These are phyloP conservation scores for Psilocybe sp. DNA, from an alignment of 768 basidiomycete genomes.

Conservation along the genomic window DNA sequence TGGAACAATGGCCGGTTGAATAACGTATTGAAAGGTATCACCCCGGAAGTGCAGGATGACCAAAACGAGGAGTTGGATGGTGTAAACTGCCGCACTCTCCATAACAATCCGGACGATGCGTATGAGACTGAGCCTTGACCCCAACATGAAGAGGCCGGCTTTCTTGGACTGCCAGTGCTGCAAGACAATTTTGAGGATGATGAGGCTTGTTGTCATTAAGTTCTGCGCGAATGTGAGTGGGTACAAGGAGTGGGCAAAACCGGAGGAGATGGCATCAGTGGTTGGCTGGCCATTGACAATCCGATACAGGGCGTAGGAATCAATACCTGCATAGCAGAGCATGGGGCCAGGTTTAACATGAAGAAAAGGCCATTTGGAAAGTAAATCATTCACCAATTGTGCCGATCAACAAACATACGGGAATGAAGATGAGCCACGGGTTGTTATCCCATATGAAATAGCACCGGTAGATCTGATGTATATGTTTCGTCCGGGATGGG, in stretches of 20 bases:
- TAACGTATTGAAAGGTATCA: slow-evolving; percentile 15
- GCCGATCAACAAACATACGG: slow-evolving; percentile 18
- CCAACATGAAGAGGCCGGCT: slow-evolving; percentile 14
- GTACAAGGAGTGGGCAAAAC: slow-evolving; percentile 20
- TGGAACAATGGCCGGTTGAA: slow-evolving; percentile 20
- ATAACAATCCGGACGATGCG: slow-evolving; percentile 17
- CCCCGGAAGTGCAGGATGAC: slow-evolving; percentile 15
- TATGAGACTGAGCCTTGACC: slow-evolving; percentile 10
- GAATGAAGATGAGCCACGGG: slow-evolving; percentile 17
- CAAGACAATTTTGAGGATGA: slow-evolving; percentile 22
- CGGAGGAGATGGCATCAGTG: background rate
- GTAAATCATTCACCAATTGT: slow-evolving; percentile 9
- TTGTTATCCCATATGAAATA: slow-evolving; percentile 26
- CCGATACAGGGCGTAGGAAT: slow-evolving; percentile 22
- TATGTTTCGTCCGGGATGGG: too few relatives aligned
- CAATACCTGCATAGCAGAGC: slow-evolving; percentile 12
- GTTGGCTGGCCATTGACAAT: slow-evolving; percentile 18
- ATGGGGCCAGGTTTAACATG: background rate
- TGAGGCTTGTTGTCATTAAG: slow-evolving; percentile 25
- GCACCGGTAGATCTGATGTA: slow-evolving; percentile 24
- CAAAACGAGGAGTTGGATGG: slow-evolving; percentile 19
- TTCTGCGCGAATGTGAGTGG: slow-evolving; percentile 25
- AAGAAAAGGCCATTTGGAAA: too few relatives aligned
- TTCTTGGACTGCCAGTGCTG: slow-evolving; percentile 21
- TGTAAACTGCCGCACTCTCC: slow-evolving; percentile 24